Evolutionary conservation across 2,329 filamentous ascomycete species (phyloP).

Genomic region (Knufia petricola): DNA sequence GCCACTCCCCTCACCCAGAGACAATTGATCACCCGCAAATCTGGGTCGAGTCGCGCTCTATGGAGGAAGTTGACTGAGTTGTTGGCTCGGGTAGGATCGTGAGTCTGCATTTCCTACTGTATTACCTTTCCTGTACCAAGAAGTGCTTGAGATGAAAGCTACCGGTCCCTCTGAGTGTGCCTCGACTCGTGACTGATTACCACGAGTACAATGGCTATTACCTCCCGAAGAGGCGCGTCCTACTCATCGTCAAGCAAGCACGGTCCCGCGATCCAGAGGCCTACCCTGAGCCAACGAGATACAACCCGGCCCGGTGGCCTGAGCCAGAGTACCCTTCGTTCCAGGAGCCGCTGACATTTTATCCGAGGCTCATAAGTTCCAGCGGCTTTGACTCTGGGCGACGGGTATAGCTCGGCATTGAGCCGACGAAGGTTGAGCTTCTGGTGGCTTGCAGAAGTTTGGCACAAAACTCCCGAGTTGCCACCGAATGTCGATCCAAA

Average conservation of each 20-base stretch:
- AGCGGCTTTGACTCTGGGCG: constrained; percentile 25
- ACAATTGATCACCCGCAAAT: too few species aligned
- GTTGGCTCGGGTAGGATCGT: constrained; percentile 33
- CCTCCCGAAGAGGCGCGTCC: constrained; percentile 40
- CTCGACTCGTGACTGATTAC: constrained; percentile 32
- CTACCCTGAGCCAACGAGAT: constrained; percentile 32
- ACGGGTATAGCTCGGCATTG: constrained; percentile 25
- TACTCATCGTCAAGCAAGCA: constrained; percentile 38
- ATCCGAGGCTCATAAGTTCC: constrained; percentile 24
- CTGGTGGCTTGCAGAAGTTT: constrained; percentile 23
- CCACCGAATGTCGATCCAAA: constrained; percentile 18
- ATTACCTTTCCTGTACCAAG: constrained; percentile 30
- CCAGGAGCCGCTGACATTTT: constrained; percentile 32
- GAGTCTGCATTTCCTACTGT: constrained; percentile 27
- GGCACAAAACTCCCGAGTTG: constrained; percentile 22
- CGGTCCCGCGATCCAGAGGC: constrained; percentile 35
- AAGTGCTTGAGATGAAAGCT: constrained; percentile 37
- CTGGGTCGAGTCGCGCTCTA: too few species aligned
- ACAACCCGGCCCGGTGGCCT: constrained; percentile 42
- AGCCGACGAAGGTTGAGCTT: constrained; percentile 23
- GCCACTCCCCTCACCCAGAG: too few species aligned
- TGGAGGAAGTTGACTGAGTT: constrained; percentile 38
- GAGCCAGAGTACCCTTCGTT: constrained; percentile 44
- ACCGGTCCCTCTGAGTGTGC: constrained; percentile 11
- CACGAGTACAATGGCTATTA: constrained; percentile 41